Conservation (phyloP, 2,329 filamentous ascomycete genomes). For the Thyridium curvatum region DNA sequence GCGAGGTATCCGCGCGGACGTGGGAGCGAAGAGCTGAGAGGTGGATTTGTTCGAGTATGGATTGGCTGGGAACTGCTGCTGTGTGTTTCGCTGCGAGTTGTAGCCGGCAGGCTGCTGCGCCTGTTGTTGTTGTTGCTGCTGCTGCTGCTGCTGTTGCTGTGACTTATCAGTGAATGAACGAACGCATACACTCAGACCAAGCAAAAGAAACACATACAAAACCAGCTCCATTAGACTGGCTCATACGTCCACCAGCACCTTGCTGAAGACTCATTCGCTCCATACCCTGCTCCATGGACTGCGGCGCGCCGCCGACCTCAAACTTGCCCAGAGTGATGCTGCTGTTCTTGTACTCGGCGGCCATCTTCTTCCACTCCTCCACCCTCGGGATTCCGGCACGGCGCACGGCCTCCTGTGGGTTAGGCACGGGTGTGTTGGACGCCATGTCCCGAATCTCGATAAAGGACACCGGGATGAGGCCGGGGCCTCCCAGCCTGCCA, state of each 20-base stretch:
- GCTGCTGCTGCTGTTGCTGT: constrained; percentile 22
- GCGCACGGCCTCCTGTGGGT: constrained; percentile 78
- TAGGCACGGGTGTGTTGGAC: constrained; percentile 72
- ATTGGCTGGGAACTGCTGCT: constrained; percentile 27
- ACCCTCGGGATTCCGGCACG: constrained; percentile 88
- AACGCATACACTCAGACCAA: no score
- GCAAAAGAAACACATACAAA: constrained; percentile 38
- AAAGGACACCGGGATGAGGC: constrained; percentile 92
- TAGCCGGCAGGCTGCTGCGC: constrained; percentile 27
- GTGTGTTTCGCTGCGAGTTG: constrained; percentile 26
- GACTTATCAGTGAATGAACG: constrained; percentile 8
- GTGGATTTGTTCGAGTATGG: constrained; percentile 29
- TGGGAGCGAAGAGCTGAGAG: constrained; percentile 63
- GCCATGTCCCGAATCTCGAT: constrained; percentile 95
- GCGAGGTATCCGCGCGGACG: constrained; percentile 78
- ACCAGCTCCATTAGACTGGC: constrained; percentile 37
- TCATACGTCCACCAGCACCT: constrained; percentile 38
- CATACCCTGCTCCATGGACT: constrained; percentile 61
- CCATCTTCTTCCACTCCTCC: constrained; percentile 99
- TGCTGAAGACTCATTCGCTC: constrained; percentile 73
- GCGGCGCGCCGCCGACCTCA: constrained; percentile 46
- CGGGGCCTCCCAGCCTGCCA: constrained; percentile 87
- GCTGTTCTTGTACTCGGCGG: constrained; percentile 97
- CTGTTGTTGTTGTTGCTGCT: constrained; percentile 28
- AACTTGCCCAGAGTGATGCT: constrained; percentile 95